Evolutionary conservation across 257 asterid species (phyloP), one percentile per base, ranked within the genome.

Genomic region (Solanum corneliomulleri): DNA sequence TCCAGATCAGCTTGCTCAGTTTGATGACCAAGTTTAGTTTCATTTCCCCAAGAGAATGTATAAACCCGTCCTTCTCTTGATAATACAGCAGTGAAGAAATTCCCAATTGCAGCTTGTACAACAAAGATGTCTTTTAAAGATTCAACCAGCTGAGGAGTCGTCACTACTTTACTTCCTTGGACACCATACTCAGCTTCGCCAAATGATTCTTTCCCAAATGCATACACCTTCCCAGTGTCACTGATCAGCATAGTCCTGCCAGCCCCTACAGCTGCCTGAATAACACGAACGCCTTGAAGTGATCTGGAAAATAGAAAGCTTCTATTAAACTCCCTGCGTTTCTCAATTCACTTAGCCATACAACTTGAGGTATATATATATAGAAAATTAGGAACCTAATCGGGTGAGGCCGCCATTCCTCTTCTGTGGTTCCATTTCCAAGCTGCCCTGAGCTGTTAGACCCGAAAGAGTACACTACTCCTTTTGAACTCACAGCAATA

Each of bases 21-120:
- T 88, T 94, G 98, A 86, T 97, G 99, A 88, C 99, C 98, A 84
- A 97, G 98, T 89, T 94, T 97, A 87, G 75, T 89, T 83, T 97
- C 98, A 87, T 94, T 93, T 68, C 99, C 99, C 99, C 99, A 97
- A 39, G 99, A 95, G 87, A 97, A 95, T 27, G 99, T 97, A 92
- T 97, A 96, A 70, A 97, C 91, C 90, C 87, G 92, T 62, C 99
- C 99, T 90, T 97, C 99, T 89, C 99, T 93, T 3, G 99, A 97
- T 83, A 97, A 89, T 69, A 96, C 93, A 9, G 99, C 99, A 21
- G 99, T 97, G 90, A 97, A 97, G 95, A 97, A 96, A 90, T 97
- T 95, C 35, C 99, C 99, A 49, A 97, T 92, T 25, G 98, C 98
- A 91, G 98, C 99, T 93, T 97, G 99, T 86, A 97, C 99, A 69